Evolutionary conservation across 2,329 filamentous ascomycete species (phyloP).

Genomic region (Penicillium italicum): DNA sequence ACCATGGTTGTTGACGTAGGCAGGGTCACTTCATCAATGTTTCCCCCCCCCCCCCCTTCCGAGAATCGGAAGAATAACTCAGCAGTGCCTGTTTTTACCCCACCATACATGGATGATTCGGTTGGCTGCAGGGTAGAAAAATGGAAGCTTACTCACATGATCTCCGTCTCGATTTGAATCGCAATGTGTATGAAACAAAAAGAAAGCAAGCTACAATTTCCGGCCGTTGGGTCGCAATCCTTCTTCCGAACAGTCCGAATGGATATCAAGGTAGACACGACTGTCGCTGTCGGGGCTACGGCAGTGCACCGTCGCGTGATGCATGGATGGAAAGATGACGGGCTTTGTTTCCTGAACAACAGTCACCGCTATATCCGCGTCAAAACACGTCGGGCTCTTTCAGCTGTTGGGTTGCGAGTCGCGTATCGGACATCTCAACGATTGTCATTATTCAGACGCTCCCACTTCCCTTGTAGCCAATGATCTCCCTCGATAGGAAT

Average conservation of each 20-base stretch:
- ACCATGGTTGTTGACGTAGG: slow-evolving; percentile 2
- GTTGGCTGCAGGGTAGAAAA: slow-evolving; percentile 13
- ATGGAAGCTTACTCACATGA: slow-evolving; percentile 16
- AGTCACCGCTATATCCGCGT: slow-evolving; percentile 23
- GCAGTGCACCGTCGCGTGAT: slow-evolving; percentile 19
- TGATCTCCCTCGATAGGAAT: slow-evolving; percentile 1
- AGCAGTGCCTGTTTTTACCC: slow-evolving; percentile 1
- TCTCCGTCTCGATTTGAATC: slow-evolving; percentile 9
- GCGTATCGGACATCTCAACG: not conserved
- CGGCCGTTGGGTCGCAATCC: slow-evolving; percentile 10
- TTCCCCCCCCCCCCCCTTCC: not conserved
- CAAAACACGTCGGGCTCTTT: slow-evolving; percentile 7
- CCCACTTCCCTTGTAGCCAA: not conserved
- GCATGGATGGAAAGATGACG: slow-evolving; percentile 13
- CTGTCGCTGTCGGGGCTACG: slow-evolving; percentile 11
- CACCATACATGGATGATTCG: slow-evolving; percentile 15
- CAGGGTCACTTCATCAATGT: slow-evolving; percentile 6
- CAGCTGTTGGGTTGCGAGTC: slow-evolving; percentile 4
- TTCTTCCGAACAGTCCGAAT: slow-evolving; percentile 35
- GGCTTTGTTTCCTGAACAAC: slow-evolving; percentile 10
- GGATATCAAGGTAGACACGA: slow-evolving; percentile 31
- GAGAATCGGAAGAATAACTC: slow-evolving; percentile 3
- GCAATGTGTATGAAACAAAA: slow-evolving; percentile 2
- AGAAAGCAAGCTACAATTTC: not conserved
- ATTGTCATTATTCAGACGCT: not conserved